These are phyloP conservation scores for Rhinocladiella mackenziei DNA, from an alignment of 2,329 filamentous ascomycete genomes.

Conservation along the genomic window DNA sequence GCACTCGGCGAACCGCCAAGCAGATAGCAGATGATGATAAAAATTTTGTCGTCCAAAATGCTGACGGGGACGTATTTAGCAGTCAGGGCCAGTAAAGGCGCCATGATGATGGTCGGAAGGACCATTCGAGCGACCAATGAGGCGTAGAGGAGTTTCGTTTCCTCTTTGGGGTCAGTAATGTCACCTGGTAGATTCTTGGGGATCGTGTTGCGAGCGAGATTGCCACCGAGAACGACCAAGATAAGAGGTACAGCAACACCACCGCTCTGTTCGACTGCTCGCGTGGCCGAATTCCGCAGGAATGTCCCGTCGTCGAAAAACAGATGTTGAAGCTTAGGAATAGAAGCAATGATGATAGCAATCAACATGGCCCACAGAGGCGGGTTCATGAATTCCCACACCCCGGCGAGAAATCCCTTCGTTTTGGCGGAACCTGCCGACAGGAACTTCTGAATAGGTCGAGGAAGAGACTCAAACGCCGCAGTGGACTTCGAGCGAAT, in stretches of 20 bases:
- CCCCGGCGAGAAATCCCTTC: conserved; percentile 57
- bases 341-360: conserved; percentile 84
- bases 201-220: conserved; percentile 86
- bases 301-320: conserved; percentile 91
- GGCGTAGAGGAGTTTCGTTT: conserved; percentile 77
- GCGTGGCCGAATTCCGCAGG: conserved; percentile 85
- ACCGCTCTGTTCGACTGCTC: conserved; percentile 77
- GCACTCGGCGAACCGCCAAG: conserved; percentile 91
- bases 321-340: conserved; percentile 72
- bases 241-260: conserved; percentile 93
- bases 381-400: conserved; percentile 97
- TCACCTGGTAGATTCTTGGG: conserved; percentile 63
- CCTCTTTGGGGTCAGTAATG: conserved; percentile 63
- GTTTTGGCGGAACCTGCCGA: conserved; percentile 41
- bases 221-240: conserved; percentile 89
- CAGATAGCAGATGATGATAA: conserved; percentile 95
- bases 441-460: conserved; percentile 49
- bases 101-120: conserved; percentile 86
- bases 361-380: conserved; percentile 95
- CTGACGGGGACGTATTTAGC: conserved; percentile 90
- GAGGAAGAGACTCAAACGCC: conserved; percentile 51
- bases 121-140: conserved; percentile 87
- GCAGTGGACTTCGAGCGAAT: conserved; percentile 27
- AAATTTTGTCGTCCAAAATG: conserved; percentile 96
- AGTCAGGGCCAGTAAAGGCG: conserved; percentile 76